Conservation (phyloP, 306 rosid genomes). For the Lathyrus tuberosus region DNA sequence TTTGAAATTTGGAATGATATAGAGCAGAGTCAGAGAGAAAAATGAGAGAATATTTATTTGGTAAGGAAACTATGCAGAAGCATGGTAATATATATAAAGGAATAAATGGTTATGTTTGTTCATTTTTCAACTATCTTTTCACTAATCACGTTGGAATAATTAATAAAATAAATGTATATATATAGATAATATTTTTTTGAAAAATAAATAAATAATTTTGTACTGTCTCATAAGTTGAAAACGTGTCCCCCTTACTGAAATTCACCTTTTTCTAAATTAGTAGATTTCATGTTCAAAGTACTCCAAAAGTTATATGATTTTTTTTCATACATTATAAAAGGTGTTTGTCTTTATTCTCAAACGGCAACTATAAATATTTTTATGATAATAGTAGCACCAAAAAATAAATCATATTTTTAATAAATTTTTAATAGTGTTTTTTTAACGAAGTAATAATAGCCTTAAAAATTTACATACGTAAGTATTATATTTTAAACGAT, state of each 20-base stretch:
- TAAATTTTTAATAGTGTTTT: too few relatives aligned
- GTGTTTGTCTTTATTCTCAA: constrained; percentile 22
- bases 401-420: constrained; percentile 1
- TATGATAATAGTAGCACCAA: not conserved
- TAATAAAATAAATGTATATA: constrained; percentile 26
- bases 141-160: constrained; percentile 35
- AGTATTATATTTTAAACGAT: too few relatives aligned
- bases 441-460: not conserved
- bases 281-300: constrained; percentile 31
- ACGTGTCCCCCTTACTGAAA: constrained; percentile 35
- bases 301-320: constrained; percentile 35
- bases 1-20: constrained; percentile 36
- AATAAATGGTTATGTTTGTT: constrained; percentile 15
- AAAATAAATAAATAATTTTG: not conserved
- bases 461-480: too few relatives aligned
- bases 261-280: constrained; percentile 31
- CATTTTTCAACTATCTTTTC: constrained; percentile 7
- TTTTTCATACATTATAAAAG: not conserved
- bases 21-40: constrained; percentile 29
- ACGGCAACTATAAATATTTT: constrained; percentile 20
- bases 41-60: constrained; percentile 20
- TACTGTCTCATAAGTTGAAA: constrained; percentile 36
- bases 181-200: constrained; percentile 5
- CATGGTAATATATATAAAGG: constrained; percentile 40
- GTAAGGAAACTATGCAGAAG: constrained; percentile 32